Percentiles rank a stretch among this genome's conserved stretches.
Evolutionary conservation across 345 rosid species (phyloP).

Genomic region (Rhodamnia rubescens): DNA sequence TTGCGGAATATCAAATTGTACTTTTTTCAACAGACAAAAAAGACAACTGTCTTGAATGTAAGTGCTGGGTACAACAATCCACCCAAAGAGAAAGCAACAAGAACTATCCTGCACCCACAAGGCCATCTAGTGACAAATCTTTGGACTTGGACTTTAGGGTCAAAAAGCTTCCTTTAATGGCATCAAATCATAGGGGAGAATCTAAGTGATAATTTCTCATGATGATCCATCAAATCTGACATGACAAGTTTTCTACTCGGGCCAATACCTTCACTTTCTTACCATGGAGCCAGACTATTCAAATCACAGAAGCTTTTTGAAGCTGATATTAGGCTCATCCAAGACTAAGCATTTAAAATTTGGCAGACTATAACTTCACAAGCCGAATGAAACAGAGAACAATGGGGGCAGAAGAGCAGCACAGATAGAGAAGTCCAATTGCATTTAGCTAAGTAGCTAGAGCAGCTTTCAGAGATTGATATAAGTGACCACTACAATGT

Average conservation of each 20-base stretch:
- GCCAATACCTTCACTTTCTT: background rate
- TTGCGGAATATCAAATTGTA: background rate
- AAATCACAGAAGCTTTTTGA: background rate
- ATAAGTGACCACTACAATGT: background rate
- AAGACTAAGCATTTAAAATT: background rate
- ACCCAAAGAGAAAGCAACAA: background rate
- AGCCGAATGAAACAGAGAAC: background rate
- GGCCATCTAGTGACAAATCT: background rate
- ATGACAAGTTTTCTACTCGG: background rate
- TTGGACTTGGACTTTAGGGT: background rate
- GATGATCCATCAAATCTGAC: background rate
- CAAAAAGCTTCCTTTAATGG: background rate
- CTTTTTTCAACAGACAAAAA: background rate
- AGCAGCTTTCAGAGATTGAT: background rate
- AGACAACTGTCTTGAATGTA: background rate
- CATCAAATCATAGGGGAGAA: background rate
- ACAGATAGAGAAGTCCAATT: background rate
- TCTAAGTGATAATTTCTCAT: background rate
- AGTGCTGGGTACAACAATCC: background rate
- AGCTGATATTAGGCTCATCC: background rate
- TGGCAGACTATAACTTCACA: background rate
- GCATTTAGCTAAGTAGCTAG: background rate
- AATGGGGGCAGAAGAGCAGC: background rate
- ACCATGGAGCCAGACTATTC: background rate
- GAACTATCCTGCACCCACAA: background rate